Conservation (phyloP, 805 yeast genomes). For the Candida palmyrensis region DNA sequence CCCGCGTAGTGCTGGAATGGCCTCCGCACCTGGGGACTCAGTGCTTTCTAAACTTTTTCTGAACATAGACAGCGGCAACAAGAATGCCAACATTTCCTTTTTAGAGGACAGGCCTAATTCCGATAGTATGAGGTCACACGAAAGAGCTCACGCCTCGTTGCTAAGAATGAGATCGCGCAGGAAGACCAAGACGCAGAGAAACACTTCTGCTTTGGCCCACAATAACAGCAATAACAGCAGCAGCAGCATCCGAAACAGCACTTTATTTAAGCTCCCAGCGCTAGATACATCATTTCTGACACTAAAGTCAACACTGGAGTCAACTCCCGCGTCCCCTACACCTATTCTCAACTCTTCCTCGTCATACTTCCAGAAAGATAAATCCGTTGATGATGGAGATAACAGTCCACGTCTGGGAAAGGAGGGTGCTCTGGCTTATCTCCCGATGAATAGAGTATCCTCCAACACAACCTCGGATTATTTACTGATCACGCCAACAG, state of each 20-base stretch:
- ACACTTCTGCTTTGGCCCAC: constrained; percentile 21
- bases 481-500: background rate
- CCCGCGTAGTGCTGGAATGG: constrained; percentile 14
- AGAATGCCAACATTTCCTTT: constrained; percentile 9
- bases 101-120: constrained; percentile 23
- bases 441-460: no score
- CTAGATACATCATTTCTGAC: constrained; percentile 4
- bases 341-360: constrained; percentile 1
- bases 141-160: constrained; percentile 62
- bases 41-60: constrained; percentile 6
- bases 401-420: no score
- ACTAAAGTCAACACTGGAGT: background rate
- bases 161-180: constrained; percentile 57
- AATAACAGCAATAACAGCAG: constrained; percentile 5
- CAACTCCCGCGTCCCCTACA: constrained; percentile 1
- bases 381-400: no score
- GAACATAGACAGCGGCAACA: constrained; percentile 2
- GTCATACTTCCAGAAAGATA: no score
- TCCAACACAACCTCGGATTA: no score
- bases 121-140: constrained; percentile 41
- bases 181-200: constrained; percentile 39
- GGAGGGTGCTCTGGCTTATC: no score
- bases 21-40: constrained; percentile 8
- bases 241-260: constrained; percentile 9
- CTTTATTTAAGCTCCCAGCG: constrained; percentile 21